phyloP scores from a whole-genome alignment of 1,139 yeast genomes.

The Pichia sp. region DNA sequence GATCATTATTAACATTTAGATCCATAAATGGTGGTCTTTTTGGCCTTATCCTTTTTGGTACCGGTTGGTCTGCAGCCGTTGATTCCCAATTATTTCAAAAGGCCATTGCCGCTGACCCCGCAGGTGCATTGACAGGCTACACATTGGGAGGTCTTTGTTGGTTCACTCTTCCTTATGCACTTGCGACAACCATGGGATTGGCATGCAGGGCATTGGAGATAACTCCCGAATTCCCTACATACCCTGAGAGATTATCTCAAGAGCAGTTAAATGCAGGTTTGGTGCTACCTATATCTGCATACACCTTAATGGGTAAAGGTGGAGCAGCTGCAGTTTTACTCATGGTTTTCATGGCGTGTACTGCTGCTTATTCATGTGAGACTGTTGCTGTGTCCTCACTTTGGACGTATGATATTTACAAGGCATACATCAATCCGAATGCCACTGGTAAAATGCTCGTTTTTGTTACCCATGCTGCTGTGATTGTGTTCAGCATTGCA shows the following conservation, averaged over 20 bases:
- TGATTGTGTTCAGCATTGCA: conserved; percentile 31
- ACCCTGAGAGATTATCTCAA: conserved; percentile 22
- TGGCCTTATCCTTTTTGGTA: conserved; percentile 20
- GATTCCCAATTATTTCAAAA: conserved; percentile 26
- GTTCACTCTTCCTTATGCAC: conserved; percentile 37
- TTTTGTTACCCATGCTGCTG: conserved; percentile 32
- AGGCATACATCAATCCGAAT: conserved; percentile 36
- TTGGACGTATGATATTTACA: conserved; percentile 40
- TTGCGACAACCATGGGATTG: conserved; percentile 38
- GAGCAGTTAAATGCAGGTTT: conserved; percentile 31
- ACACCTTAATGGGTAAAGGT: conserved; percentile 36
- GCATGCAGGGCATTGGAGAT: conserved; percentile 26
- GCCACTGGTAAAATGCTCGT: conserved; percentile 39
- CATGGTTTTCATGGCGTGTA: conserved; percentile 43
- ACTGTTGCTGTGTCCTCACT: conserved; percentile 41
- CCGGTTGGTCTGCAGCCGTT: conserved; percentile 18
- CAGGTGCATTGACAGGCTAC: conserved; percentile 30
- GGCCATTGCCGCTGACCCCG: conserved; percentile 35
- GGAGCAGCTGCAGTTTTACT: conserved; percentile 37
- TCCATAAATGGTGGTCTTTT: conserved; percentile 27
- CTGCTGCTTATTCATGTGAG: conserved; percentile 44
- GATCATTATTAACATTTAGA: conserved; percentile 38
- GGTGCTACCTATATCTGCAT: conserved; percentile 36
- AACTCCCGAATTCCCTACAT: conserved; percentile 29
- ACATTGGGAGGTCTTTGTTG: conserved; percentile 38